Evolutionary conservation across 768 basidiomycete species (phyloP).

Genomic region (Agrocybe pediades): DNA sequence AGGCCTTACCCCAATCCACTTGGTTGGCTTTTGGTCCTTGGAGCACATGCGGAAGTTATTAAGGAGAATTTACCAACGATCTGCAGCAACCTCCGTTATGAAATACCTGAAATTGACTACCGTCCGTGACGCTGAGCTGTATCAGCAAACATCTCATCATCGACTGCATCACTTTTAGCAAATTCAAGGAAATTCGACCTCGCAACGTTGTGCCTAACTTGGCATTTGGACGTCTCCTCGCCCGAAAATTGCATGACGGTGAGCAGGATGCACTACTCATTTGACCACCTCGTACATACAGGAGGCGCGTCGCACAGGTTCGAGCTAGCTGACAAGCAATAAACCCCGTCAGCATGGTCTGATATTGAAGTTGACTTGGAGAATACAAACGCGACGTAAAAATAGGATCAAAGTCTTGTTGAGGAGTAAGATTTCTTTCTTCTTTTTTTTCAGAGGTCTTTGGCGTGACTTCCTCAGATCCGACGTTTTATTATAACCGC

Average conservation of each 20-base stretch:
- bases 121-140: background rate
- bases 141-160: background rate
- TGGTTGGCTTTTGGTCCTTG: no score
- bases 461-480: constrained; percentile 17
- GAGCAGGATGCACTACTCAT: no score
- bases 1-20: no score
- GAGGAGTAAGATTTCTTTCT: background rate
- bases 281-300: no score
- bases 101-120: background rate
- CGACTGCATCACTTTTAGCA: background rate
- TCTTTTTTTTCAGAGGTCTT: constrained; percentile 1
- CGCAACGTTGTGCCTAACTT: background rate
- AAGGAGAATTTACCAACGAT: background rate
- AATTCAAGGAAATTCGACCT: background rate
- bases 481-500: constrained; percentile 17
- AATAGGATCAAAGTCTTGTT: constrained; percentile 2
- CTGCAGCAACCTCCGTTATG: background rate
- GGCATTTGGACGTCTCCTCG: background rate
- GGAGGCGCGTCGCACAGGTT: background rate
- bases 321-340: background rate
- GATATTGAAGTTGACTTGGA: background rate
- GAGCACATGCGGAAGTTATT: background rate
- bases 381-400: constrained; percentile 16
- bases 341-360: background rate
- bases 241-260: background rate